Conservation (phyloP, 495 filamentous ascomycete species). For the Staphylotrichum tortipilum region DNA sequence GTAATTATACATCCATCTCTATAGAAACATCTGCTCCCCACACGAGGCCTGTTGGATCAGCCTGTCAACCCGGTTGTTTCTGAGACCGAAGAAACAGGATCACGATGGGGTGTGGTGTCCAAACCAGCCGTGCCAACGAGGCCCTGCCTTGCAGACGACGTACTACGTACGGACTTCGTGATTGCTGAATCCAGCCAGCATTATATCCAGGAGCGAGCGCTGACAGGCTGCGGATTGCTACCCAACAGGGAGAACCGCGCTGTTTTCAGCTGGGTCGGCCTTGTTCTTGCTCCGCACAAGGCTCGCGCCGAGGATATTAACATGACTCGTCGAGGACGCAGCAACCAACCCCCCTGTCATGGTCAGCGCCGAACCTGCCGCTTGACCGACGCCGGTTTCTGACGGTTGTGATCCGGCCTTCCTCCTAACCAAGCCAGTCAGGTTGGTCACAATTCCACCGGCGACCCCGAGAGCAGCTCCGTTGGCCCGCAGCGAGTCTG, state of each 20-base stretch:
- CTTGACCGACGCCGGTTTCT: background rate
- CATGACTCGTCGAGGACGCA: slow-evolving; percentile 1
- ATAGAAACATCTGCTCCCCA: background rate
- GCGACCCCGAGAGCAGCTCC: slow-evolving; percentile 1
- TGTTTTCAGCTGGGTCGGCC: background rate
- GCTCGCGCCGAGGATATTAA: slow-evolving; percentile 22
- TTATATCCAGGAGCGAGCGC: too few relatives aligned
- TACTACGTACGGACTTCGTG: too few relatives aligned
- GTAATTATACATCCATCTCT: too few relatives aligned
- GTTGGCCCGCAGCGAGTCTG: background rate
- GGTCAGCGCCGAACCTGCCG: background rate
- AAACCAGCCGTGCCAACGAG: background rate
- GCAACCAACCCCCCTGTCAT: slow-evolving; percentile 1
- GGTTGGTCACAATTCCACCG: slow-evolving; percentile 20
- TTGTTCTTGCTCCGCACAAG: slow-evolving; percentile 19
- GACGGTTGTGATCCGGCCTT: slow-evolving; percentile 17
- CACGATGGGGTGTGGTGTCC: background rate
- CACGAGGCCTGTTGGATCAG: too few relatives aligned
- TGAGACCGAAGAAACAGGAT: too few relatives aligned
- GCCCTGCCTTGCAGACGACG: too few relatives aligned
- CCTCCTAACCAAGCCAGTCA: slow-evolving; percentile 32
- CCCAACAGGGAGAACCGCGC: too few relatives aligned
- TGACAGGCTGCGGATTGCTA: too few relatives aligned
- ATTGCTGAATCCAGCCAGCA: too few relatives aligned
- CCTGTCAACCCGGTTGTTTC: too few relatives aligned